Conservation (phyloP, 1,284 basidiomycete species). For the Cutaneotrichosporon sp. region DNA sequence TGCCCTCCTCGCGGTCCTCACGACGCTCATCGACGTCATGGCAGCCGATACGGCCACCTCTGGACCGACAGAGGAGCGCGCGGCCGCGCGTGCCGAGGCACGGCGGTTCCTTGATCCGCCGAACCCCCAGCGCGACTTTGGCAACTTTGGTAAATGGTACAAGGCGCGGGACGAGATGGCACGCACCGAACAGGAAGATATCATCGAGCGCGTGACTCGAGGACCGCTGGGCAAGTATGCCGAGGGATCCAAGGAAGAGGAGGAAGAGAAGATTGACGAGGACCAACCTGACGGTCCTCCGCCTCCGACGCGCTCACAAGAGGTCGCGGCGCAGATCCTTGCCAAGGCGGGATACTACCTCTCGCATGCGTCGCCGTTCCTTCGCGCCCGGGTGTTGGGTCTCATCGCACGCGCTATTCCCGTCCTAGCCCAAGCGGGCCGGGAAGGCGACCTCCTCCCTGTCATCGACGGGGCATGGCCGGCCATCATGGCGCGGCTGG, state of each 20-base stretch:
- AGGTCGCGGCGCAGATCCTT: constrained; percentile 76
- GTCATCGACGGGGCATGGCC: constrained; percentile 84
- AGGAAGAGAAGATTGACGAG: constrained; percentile 8
- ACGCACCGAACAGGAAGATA: constrained; percentile 50
- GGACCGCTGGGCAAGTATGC: constrained; percentile 39
- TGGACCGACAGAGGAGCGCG: constrained; percentile 28
- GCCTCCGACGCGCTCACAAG: constrained; percentile 67
- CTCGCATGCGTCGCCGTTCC: constrained; percentile 76
- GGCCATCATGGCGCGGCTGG: constrained; percentile 75
- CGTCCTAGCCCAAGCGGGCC: constrained; percentile 60
- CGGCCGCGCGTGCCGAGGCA: constrained; percentile 31
- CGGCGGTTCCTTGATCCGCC: constrained; percentile 52
- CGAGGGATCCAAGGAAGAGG: constrained; percentile 22
- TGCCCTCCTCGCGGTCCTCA: constrained; percentile 64
- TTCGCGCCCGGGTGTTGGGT: constrained; percentile 74
- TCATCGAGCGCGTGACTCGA: constrained; percentile 65
- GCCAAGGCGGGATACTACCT: constrained; percentile 82
- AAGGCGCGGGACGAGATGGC: constrained; percentile 55
- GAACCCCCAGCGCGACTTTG: constrained; percentile 43
- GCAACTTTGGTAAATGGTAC: constrained; percentile 66
- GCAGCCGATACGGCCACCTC: constrained; percentile 62
- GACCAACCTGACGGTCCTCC: constrained; percentile 50
- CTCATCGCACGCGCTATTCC: constrained; percentile 71
- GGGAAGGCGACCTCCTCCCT: constrained; percentile 70
- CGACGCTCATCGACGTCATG: constrained; percentile 82